These are phyloP conservation scores for Phytophthora niederhauseri DNA, from an alignment of 352 stramenopile genomes.

Conservation along the genomic window DNA sequence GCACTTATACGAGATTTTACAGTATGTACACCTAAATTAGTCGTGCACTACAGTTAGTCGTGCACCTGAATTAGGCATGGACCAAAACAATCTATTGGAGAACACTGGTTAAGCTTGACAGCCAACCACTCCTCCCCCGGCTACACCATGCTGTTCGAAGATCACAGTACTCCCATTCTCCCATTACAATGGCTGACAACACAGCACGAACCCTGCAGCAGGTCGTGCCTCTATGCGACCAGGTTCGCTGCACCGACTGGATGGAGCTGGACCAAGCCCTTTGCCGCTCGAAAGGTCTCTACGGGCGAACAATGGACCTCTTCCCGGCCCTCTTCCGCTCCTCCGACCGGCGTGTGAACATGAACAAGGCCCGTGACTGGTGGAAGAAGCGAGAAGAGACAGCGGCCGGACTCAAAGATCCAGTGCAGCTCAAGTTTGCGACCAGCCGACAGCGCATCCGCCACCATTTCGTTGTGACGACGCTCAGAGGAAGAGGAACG, in stretches of 20 bases:
- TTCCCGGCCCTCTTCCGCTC: conserved; percentile 9
- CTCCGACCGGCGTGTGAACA: conserved; percentile 5
- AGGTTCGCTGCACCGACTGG: conserved; percentile 5
- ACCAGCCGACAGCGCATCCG: not conserved
- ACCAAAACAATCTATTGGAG: too few species aligned
- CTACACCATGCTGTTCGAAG: too few species aligned
- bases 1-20: too few species aligned
- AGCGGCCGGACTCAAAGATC: not conserved
- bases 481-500: not conserved
- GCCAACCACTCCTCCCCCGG: too few species aligned
- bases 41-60: too few species aligned
- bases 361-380: conserved; percentile 19
- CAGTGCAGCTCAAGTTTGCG: not conserved
- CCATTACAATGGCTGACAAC: too few species aligned
- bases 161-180: too few species aligned
- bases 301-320: conserved; percentile 8
- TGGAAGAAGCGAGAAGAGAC: not conserved
- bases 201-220: not conserved
- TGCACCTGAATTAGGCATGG: too few species aligned
- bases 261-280: conserved; percentile 6
- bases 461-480: not conserved
- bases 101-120: too few species aligned
- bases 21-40: too few species aligned
- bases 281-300: conserved; percentile 1
- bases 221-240: not conserved